Evolutionary conservation across 2,329 filamentous ascomycete genomes (phyloP), one percentile per base, ranked within the genome.

Genomic region (Triangularia verruculosa): DNA sequence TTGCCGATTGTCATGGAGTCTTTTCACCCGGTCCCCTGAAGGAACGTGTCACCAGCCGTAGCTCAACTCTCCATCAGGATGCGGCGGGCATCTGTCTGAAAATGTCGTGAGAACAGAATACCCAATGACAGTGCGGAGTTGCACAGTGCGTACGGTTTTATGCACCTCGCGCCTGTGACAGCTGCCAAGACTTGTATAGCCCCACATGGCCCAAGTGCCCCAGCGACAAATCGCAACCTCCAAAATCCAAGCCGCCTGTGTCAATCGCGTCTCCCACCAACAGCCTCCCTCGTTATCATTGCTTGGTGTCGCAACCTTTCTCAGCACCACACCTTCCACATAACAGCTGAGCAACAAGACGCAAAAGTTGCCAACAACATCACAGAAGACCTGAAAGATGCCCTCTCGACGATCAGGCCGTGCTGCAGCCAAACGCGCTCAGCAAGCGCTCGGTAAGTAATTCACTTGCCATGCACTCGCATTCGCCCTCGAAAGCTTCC

Each of bases 351-450:
- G 39, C n/a, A 47, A 17, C n/a, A 4, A 47, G 39, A 17, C 8
- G n/a, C 39, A 47, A 47, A n/a, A 47, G 11, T 47, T 17, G n/a
- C 7, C 39, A 2, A 9, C 1, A 47, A 8, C n/a, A 12, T 8
- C 39, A 5, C n/a, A 47, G n/a, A 20, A 47, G n/a, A 17, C 39
- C 57, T 47, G 11, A 64, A n/a, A 51, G 11, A 69, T 67, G 67
- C 59, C 64, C 22, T 60, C 64, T 39, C 66, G 67, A 51, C 75
- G 78, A 57, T 79, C 78, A 22, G 76, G 78, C 64, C 77, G 78
- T 64, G 78, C 78, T 27, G 78, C 78, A 54, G 78, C 78, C 52
- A 76, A 78, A 69, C 76, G 78, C 62, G 78, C 78, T 25, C 77
- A 78, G 51, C 76, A 77, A 30, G 79, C 77, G 28, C 73, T 80